phyloP scores from a whole-genome alignment of 441 rosid genomes.

The Hura crepitans region DNA sequence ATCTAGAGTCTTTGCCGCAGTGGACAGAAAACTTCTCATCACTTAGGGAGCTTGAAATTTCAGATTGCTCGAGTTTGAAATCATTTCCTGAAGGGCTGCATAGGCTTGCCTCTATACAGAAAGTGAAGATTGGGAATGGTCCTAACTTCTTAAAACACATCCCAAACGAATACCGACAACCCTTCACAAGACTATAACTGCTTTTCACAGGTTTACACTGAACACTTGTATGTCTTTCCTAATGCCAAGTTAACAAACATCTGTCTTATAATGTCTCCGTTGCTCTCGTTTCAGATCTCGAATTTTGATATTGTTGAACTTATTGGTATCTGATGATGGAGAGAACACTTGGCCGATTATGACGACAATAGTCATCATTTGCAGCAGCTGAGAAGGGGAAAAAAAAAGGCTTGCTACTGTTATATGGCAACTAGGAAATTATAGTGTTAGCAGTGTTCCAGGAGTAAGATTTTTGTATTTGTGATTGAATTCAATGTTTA shows the following conservation, averaged over 20 bases:
- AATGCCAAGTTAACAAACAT: not conserved
- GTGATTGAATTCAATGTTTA: no score
- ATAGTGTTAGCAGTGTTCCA: not conserved
- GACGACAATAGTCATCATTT: not conserved
- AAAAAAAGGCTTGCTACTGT: no score
- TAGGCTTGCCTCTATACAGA: not conserved
- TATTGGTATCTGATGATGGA: not conserved
- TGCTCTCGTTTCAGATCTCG: not conserved
- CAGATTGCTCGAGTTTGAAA: constrained; percentile 14
- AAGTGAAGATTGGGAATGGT: constrained; percentile 14
- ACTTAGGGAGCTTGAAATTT: constrained; percentile 18
- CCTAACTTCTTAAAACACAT: not conserved
- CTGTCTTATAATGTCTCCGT: not conserved
- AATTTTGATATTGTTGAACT: not conserved
- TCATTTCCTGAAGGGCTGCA: constrained; percentile 9
- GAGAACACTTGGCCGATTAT: not conserved
- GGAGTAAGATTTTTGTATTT: not conserved
- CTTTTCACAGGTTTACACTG: not conserved
- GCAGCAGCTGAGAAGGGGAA: not conserved
- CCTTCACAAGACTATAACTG: not conserved
- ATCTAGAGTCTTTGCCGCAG: constrained; percentile 19
- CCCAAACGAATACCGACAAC: not conserved
- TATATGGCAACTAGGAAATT: not conserved
- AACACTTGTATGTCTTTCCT: not conserved
- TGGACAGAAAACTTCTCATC: constrained; percentile 17